phyloP scores from a whole-genome alignment of 495 filamentous ascomycete genomes.

The Daldinia decipiens region DNA sequence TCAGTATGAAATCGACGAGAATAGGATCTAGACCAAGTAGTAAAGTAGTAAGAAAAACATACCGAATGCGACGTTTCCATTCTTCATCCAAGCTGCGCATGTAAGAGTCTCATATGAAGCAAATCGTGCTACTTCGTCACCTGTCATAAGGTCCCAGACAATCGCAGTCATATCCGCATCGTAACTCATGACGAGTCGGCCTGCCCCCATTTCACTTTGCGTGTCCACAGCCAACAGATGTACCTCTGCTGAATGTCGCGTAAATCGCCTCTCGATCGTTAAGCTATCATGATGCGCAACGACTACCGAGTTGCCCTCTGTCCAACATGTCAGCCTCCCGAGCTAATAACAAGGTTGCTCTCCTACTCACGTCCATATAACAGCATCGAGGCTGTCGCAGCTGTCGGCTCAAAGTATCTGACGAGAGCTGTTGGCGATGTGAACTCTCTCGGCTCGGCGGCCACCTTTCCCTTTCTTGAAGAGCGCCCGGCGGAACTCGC shows the following conservation, averaged over 20 bases:
- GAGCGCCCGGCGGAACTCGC: conserved; percentile 62
- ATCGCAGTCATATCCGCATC: conserved; percentile 92
- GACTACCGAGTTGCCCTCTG: conserved; percentile 75
- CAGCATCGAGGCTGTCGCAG: conserved; percentile 86
- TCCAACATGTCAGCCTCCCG: conserved; percentile 17
- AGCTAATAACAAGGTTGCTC: not conserved
- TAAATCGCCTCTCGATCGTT: conserved; percentile 87
- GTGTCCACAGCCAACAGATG: conserved; percentile 89
- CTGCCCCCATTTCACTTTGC: conserved; percentile 85
- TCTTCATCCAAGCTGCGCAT: conserved; percentile 94
- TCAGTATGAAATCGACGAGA: conserved; percentile 41
- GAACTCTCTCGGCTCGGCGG: conserved; percentile 56
- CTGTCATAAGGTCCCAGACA: conserved; percentile 95
- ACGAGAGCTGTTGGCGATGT: conserved; percentile 63
- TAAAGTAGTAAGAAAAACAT: conserved; percentile 40
- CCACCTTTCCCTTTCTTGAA: conserved; percentile 54
- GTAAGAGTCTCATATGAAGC: conserved; percentile 86
- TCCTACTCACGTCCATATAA: conserved; percentile 71
- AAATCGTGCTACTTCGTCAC: conserved; percentile 89
- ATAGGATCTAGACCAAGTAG: not conserved
- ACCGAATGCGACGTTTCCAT: conserved; percentile 98
- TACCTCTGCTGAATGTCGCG: conserved; percentile 84
- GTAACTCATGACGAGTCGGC: conserved; percentile 89
- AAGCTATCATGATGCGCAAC: conserved; percentile 92
- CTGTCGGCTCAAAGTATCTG: conserved; percentile 80